Conservation (phyloP, 176 grass and related monocot species). For the Zizania latifolia region DNA sequence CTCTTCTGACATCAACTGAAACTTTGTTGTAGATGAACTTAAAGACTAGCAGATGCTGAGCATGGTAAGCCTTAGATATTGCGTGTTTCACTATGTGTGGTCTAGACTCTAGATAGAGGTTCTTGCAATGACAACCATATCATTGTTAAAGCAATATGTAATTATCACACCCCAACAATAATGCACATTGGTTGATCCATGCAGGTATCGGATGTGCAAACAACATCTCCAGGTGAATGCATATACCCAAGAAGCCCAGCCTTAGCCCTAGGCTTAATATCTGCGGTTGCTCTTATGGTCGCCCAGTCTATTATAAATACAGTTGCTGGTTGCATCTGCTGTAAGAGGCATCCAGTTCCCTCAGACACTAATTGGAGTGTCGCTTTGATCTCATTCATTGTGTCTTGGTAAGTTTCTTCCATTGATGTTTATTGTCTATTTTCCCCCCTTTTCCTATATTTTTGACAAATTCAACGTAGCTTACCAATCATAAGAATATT, state of each 20-base stretch:
- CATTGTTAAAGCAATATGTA: background rate
- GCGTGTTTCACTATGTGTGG: background rate
- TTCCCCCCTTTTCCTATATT: background rate
- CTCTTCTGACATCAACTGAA: background rate
- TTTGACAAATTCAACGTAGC: background rate
- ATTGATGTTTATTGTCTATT: background rate
- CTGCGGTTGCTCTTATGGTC: conserved; percentile 67
- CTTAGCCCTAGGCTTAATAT: conserved; percentile 65
- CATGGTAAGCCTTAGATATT: background rate
- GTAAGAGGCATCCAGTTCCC: conserved; percentile 77
- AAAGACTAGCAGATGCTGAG: too few species aligned
- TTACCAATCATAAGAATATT: background rate
- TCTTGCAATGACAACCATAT: background rate
- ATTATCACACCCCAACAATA: background rate
- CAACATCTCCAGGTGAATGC: conserved; percentile 36
- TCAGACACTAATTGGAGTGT: conserved; percentile 89
- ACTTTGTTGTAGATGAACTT: background rate
- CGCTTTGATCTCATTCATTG: conserved; percentile 77
- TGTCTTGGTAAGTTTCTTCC: conserved; percentile 70
- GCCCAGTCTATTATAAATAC: conserved; percentile 76
- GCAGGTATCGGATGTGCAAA: conserved; percentile 74
- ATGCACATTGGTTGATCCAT: background rate
- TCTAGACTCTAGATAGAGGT: background rate
- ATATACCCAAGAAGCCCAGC: conserved; percentile 84
- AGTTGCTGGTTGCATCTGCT: conserved; percentile 95